Base-by-base conservation (phyloP, 2,329 filamentous ascomycete genomes). In the Westerdykella ornata region DNA sequence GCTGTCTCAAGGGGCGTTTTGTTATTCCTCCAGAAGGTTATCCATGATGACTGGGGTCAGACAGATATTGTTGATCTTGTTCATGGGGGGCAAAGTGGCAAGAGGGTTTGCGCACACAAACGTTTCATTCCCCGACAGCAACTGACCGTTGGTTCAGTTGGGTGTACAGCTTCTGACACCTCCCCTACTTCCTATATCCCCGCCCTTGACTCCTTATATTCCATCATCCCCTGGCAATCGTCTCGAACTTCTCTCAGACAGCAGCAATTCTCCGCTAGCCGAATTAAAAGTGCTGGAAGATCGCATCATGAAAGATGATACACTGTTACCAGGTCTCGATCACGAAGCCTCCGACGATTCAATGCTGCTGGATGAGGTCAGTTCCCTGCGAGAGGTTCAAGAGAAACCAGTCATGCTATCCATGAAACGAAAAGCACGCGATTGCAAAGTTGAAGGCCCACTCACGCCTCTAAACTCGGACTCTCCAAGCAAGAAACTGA, bases 161-260 rank as follows among this genome's bases (percentile, higher is more conserved):
- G 12, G 12, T 19, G 30, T 51, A 4, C 54, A 57, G 22, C 60
- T 60, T 13, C 9, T 73, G n/a, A 70, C 71, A 2, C 73, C 73
- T n/a, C 71, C 71, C 3, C 49, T 76, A 7, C 59, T 75, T 14
- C 70, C 72, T 14, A 41, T 67, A 3, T 69, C 70, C 19, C 71
- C 70, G 18, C 52, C 62, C 5, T 39, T 57, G 19, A 60, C 52
- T 33, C 68, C 67, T 4, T 65, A 66, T 29, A 44, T 66, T 31
- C 66, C 68, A 3, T 68, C 66, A 4, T 69, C 68, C 4, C 62
- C 66, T 4, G 57, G 48, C 6, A 61, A 61, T 38, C 50, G 53
- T 29, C 43, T 73, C 8, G 54, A 65, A n/a, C 42, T 68, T 12
- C 45, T 65, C 2, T 64, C 68, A 6, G 62, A 68, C 4, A 54